Evolutionary conservation across 345 rosid species (phyloP), one percentile per base, ranked within the genome.

Genomic region (Aquilaria sinensis): DNA sequence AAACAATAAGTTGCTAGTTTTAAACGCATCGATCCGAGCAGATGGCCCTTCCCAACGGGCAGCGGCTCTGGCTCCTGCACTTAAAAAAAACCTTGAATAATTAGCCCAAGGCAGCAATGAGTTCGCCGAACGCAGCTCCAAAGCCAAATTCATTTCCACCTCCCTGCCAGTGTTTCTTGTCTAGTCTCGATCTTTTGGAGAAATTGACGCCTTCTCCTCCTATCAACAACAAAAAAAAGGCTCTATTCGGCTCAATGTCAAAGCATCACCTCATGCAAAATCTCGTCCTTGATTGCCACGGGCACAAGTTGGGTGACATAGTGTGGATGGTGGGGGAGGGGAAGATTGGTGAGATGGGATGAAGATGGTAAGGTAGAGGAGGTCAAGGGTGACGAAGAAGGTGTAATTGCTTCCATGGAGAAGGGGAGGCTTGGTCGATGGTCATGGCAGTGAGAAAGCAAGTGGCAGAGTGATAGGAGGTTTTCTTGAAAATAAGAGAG

Each of bases 151-250:
- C 58, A 37, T 45, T 78, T 0, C 59, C 76, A 13, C 64, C 72
- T 43, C 23, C 23, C 23, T 23, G 23, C 71, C 83, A 6, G 60
- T 75, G 15, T 6, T 76, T 73, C 81, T 83, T 12, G 87, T 83
- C 2, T 83, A 88, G 58, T 88, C 95, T 2, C 73, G 89, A 68
- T 94, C 97, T 4, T 88, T 80, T 0, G 72, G 89, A 1, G 91
- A 86, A 23, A 90, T 94, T 6, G 95, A 82, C 56, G 56, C 82
- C 1, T 75, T 81, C 11, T 56, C 79, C 0, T 31, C 70, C 0
- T 81, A 85, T 33, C 82, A 75, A 64, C 47, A 45, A 33, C 72
- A 97, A 23, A 23, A 23, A 81, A 73, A 85, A 83, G 14, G 86
- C 83, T 3, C 59, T 90, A 65, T 66, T 94, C 3, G 96, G 93